Base-by-base conservation (phyloP, 768 basidiomycete genomes). In the Agrocybe praecox region DNA sequence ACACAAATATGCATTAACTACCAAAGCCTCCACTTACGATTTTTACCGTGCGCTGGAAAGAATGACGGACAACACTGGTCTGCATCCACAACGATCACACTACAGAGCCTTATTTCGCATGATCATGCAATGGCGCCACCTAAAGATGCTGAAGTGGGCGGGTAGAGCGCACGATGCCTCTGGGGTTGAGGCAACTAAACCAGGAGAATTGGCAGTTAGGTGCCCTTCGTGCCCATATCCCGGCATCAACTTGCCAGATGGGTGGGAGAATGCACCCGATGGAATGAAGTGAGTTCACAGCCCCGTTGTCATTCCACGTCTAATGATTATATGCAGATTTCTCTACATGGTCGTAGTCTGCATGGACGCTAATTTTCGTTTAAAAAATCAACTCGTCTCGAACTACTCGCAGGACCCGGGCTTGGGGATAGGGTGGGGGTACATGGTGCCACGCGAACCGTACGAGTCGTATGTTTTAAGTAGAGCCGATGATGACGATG, bases 131-230 rank as follows among this genome's bases (percentile, higher is more conserved):
- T 74, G 63, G 59, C 57, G 66, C 0, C 66, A 72, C 46, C 49
- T 74, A 3, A 59, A 65, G 45, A 61, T 67, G 62, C 57, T 73
- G 29, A 67, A 69, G 46, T 49, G 67, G 0, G 64, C 57, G 0
- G 71, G 69, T 0, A 43, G 64, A 8, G 67, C 62, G 1, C 65
- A 72, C 47, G 58, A 65, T 46, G 34, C 49, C 2, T 22, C 11
- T 0, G 68, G 72, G 0, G 55, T 60, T 5, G 29, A 17, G 1
- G 57, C 24, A 7, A 53, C n/a, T n/a, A n/a, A n/a, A n/a, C n/a
- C n/a, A n/a, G n/a, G n/a, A n/a, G n/a, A n/a, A n/a, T n/a, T n/a
- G n/a, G n/a, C n/a, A n/a, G n/a, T n/a, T n/a, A n/a, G n/a, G n/a
- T n/a, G n/a, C n/a, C n/a, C n/a, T n/a, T n/a, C n/a, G n/a, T n/a